phyloP scores from a whole-genome alignment of 2,329 filamentous ascomycete genomes.

The Emmonsia crescens region DNA sequence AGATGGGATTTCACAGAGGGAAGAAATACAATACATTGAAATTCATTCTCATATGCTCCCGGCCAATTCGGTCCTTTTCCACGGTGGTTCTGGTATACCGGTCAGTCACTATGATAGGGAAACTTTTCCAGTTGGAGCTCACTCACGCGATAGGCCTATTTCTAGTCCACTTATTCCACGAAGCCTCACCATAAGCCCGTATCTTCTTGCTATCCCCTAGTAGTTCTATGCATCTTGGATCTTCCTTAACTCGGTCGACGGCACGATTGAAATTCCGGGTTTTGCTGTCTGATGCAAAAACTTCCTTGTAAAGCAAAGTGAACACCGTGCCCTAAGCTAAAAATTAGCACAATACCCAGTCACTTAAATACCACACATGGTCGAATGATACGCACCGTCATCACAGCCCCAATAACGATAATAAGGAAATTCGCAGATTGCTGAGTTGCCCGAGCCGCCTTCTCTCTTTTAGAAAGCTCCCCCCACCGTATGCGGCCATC shows the following conservation, averaged over 20 bases:
- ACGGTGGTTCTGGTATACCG: conserved; percentile 47
- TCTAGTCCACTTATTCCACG: conserved; percentile 67
- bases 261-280: conserved; percentile 81
- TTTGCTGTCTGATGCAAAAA: conserved; percentile 76
- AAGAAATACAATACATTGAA: conserved; percentile 51
- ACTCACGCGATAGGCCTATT: conserved; percentile 45
- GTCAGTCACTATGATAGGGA: conserved; percentile 16
- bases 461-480: conserved; percentile 64
- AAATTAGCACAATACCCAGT: conserved; percentile 5
- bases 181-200: conserved; percentile 68
- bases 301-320: conserved; percentile 69
- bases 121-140: conserved; percentile 3
- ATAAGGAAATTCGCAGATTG: conserved; percentile 82
- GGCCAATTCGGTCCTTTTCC: conserved; percentile 61
- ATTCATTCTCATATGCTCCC: conserved; percentile 71
- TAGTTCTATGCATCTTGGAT: conserved; percentile 58
- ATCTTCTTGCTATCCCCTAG: conserved; percentile 69
- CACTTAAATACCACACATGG: neutral
- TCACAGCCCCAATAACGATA: conserved; percentile 59
- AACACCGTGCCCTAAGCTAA: conserved; percentile 59
- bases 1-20: neutral
- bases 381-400: conserved; percentile 52
- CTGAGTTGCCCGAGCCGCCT: conserved; percentile 73
- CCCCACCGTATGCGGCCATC: conserved; percentile 73
- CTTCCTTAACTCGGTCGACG: conserved; percentile 64